Evolutionary conservation across 2,329 filamentous ascomycete species (phyloP).

Genomic region (Zalaria obscura): DNA sequence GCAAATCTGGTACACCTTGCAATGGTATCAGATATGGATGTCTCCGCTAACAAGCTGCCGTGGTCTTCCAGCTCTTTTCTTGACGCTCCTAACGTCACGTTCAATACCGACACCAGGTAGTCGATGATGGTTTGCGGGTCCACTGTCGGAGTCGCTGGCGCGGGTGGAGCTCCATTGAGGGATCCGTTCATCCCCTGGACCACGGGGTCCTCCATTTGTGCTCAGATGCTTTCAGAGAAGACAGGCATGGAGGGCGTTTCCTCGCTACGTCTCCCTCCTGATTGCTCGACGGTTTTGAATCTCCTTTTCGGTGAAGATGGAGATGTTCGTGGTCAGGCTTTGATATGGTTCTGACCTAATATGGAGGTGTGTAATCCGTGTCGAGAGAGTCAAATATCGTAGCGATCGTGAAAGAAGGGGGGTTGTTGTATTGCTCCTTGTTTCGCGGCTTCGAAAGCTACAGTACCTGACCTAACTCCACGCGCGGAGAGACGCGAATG

Average conservation of each 20-base stretch:
- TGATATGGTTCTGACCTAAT: no score
- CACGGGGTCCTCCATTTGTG: constrained; percentile 22
- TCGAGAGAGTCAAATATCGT: no score
- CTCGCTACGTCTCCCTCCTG: background rate
- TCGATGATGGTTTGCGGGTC: constrained; percentile 33
- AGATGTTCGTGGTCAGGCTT: no score
- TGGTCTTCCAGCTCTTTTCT: constrained; percentile 65
- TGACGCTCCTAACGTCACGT: constrained; percentile 34
- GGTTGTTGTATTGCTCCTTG: no score
- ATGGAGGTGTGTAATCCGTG: no score
- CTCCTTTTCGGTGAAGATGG: no score
- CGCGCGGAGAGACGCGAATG: no score
- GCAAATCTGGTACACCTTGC: constrained; percentile 83
- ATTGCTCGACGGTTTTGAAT: background rate
- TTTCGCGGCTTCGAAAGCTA: no score
- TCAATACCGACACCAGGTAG: constrained; percentile 32
- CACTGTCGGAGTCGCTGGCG: constrained; percentile 16
- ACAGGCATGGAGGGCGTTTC: background rate
- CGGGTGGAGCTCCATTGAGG: constrained; percentile 14
- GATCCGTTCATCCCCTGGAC: constrained; percentile 19
- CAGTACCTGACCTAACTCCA: no score
- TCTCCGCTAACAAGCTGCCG: constrained; percentile 69
- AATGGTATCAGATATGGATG: constrained; percentile 62
- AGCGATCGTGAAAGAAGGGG: no score
- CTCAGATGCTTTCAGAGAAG: background rate